phyloP scores from a whole-genome alignment of 176 grass and related monocot species.

The Pontederia paniculata region DNA sequence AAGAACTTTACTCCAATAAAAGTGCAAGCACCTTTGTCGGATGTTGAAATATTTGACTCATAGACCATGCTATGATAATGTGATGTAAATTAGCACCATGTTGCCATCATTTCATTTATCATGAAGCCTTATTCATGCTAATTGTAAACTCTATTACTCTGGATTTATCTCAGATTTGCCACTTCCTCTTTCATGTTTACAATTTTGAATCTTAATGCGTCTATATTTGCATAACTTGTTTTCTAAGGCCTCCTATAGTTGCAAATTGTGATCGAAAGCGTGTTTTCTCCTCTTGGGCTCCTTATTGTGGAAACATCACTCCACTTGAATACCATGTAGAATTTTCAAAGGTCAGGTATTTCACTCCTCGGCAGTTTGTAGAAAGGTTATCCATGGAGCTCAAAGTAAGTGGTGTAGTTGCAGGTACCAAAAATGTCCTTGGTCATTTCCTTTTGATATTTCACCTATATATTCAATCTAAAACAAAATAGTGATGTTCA shows the following conservation, averaged over 20 bases:
- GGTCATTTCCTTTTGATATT: slow-evolving; percentile 15
- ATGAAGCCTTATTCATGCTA: too few species aligned
- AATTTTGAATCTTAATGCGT: too few species aligned
- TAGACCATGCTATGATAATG: too few species aligned
- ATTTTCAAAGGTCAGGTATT: slow-evolving; percentile 53
- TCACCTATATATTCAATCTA: background rate
- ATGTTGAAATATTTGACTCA: too few species aligned
- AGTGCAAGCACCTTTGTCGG: too few species aligned
- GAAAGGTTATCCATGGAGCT: slow-evolving; percentile 86
- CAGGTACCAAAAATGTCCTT: slow-evolving; percentile 43
- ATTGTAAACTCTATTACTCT: too few species aligned
- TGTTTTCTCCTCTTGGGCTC: slow-evolving; percentile 76
- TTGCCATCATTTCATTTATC: too few species aligned
- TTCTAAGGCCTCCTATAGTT: slow-evolving; percentile 70
- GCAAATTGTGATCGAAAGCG: slow-evolving; percentile 72
- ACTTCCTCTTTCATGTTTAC: too few species aligned
- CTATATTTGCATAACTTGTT: background rate
- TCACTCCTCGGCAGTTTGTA: slow-evolving; percentile 86
- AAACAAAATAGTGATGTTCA: background rate
- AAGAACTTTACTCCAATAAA: too few species aligned
- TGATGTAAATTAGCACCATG: too few species aligned
- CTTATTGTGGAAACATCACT: slow-evolving; percentile 28
- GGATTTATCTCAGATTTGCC: too few species aligned
- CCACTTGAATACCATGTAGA: slow-evolving; percentile 33
- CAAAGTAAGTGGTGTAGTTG: slow-evolving; percentile 76